phyloP scores from a whole-genome alignment of 2,329 filamentous ascomycete genomes.

The Talaromyces sp. region DNA sequence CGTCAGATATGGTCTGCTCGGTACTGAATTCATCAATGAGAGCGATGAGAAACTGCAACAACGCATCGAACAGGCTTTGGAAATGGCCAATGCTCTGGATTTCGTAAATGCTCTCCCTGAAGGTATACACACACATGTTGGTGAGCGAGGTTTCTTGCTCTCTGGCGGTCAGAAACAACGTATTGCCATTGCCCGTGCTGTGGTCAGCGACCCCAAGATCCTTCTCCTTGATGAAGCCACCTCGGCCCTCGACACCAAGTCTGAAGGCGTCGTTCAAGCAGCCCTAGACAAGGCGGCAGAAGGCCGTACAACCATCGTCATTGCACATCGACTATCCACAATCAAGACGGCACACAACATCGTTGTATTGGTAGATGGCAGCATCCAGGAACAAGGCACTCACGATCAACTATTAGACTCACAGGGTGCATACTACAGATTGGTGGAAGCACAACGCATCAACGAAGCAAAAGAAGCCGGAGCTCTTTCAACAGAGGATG shows the following conservation, averaged over 20 bases:
- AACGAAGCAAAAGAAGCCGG: conserved; percentile 52
- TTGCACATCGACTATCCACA: conserved; percentile 91
- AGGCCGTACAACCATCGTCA: conserved; percentile 90
- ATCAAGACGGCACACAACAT: conserved; percentile 95
- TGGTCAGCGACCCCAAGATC: conserved; percentile 89
- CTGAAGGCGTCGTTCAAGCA: conserved; percentile 89
- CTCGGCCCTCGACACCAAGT: conserved; percentile 88
- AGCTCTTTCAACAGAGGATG: conserved; percentile 29
- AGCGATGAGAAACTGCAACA: conserved; percentile 66
- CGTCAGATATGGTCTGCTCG: conserved; percentile 86
- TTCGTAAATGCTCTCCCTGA: conserved; percentile 82
- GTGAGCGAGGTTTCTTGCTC: conserved; percentile 86
- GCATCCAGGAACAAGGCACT: conserved; percentile 88
- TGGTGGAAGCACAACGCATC: conserved; percentile 87
- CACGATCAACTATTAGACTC: conserved; percentile 74
- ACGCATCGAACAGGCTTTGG: conserved; percentile 76
- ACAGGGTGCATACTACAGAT: conserved; percentile 72
- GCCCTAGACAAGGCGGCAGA: conserved; percentile 82
- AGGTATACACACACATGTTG: conserved; percentile 91
- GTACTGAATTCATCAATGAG: conserved; percentile 70
- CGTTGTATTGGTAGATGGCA: conserved; percentile 81
- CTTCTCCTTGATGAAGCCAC: conserved; percentile 94
- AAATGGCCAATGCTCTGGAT: conserved; percentile 90
- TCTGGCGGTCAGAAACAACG: conserved; percentile 96
- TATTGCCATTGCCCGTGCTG: conserved; percentile 87